These are phyloP conservation scores for Iris pallida DNA, from an alignment of 116 monocot species.

Conservation along the genomic window DNA sequence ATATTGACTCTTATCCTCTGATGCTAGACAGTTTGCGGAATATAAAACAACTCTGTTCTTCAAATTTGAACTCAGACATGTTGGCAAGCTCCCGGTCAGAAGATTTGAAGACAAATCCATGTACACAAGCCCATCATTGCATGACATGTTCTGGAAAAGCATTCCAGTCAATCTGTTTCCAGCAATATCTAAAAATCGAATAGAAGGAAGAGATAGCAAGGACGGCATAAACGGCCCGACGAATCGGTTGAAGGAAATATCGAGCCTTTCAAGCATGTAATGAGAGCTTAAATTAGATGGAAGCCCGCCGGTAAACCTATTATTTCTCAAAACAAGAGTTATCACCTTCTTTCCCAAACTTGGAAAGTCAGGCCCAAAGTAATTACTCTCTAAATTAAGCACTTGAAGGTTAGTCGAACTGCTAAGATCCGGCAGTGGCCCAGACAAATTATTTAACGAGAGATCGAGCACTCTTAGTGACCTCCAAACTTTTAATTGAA, in stretches of 20 bases:
- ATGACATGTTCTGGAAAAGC: slow-evolving; percentile 68
- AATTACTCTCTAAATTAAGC: slow-evolving; percentile 71
- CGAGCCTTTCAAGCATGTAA: slow-evolving; percentile 56
- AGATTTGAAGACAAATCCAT: slow-evolving; percentile 75
- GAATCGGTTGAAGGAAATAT: slow-evolving; percentile 76
- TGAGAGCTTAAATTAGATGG: slow-evolving; percentile 48
- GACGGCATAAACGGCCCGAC: slow-evolving; percentile 73
- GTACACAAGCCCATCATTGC: slow-evolving; percentile 46
- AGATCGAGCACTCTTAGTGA: slow-evolving; percentile 67
- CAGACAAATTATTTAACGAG: slow-evolving; percentile 55
- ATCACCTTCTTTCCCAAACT: slow-evolving; percentile 59
- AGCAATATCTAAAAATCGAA: slow-evolving; percentile 53
- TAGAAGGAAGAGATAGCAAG: slow-evolving; percentile 59
- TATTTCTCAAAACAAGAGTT: slow-evolving; percentile 52
- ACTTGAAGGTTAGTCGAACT: slow-evolving; percentile 61
- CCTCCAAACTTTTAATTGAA: slow-evolving; percentile 35
- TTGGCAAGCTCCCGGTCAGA: slow-evolving; percentile 63
- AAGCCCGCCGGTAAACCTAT: slow-evolving; percentile 64
- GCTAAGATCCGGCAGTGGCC: slow-evolving; percentile 69
- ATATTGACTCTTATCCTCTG: slow-evolving; percentile 46
- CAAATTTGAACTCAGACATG: slow-evolving; percentile 38
- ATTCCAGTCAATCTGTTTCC: slow-evolving; percentile 86
- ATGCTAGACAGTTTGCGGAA: slow-evolving; percentile 58
- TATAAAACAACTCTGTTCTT: slow-evolving; percentile 31
- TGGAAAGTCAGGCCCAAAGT: slow-evolving; percentile 74